Evolutionary conservation across 2,329 filamentous ascomycete species (phyloP).

Genomic region (Epichloe gansuensis): DNA sequence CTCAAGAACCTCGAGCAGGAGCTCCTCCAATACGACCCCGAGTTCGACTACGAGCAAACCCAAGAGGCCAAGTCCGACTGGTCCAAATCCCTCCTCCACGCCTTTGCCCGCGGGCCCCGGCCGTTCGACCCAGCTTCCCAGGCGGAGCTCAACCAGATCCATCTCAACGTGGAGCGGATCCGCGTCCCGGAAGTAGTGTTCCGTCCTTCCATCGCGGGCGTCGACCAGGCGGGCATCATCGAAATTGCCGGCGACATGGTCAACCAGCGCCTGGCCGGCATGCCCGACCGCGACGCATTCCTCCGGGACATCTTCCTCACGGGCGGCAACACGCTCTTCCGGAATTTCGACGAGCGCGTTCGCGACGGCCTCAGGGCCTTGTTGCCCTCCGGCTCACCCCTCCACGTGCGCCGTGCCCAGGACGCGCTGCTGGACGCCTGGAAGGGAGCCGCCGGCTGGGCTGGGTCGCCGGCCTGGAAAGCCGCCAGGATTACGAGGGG

Average conservation of each 20-base stretch:
- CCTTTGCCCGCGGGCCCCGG: conserved; percentile 77
- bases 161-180: conserved; percentile 94
- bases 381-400: conserved; percentile 53
- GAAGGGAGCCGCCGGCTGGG: conserved; percentile 86
- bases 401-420: conserved; percentile 60
- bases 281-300: conserved; percentile 51
- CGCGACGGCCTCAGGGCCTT: conserved; percentile 59
- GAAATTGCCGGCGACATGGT: conserved; percentile 89
- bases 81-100: conserved; percentile 83
- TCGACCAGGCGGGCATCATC: conserved; percentile 86
- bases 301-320: conserved; percentile 85
- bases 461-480: conserved; percentile 46
- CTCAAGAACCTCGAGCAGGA: conserved; percentile 74
- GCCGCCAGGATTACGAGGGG: conserved; percentile 56
- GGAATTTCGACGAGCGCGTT: conserved; percentile 75
- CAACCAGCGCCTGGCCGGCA: conserved; percentile 59
- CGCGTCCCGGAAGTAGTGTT: conserved; percentile 89
- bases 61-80: conserved; percentile 88
- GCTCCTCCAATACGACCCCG: conserved; percentile 72
- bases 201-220: conserved; percentile 78
- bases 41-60: conserved; percentile 86
- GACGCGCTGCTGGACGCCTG: conserved; percentile 81
- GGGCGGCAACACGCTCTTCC: conserved; percentile 81
- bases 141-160: conserved; percentile 71
- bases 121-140: conserved; percentile 74